Percentiles rank a stretch among this genome's conserved stretches.
Conservation (phyloP, 768 basidiomycete species). For the Collybia nuda region DNA sequence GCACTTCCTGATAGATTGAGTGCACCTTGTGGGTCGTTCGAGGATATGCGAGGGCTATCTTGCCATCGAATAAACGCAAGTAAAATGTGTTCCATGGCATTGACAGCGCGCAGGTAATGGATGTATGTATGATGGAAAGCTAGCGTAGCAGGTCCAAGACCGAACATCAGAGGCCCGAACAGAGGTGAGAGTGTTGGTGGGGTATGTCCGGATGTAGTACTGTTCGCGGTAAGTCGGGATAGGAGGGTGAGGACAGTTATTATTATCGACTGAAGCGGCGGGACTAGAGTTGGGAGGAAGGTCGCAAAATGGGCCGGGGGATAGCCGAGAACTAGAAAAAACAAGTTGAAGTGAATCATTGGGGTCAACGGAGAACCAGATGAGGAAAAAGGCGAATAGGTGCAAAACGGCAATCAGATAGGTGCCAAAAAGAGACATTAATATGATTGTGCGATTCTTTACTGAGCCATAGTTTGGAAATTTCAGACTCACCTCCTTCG, state of each 20-base stretch:
- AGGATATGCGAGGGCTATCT: constrained; percentile 43
- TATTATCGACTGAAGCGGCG: constrained; percentile 58
- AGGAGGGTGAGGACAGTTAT: constrained; percentile 78
- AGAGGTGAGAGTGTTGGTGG: constrained; percentile 87
- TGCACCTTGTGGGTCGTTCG: constrained; percentile 11
- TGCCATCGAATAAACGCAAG: constrained; percentile 88
- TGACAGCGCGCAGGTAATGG: constrained; percentile 77
- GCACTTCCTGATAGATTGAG: constrained; percentile 45
- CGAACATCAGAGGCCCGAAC: constrained; percentile 89
- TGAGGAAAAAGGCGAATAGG: not conserved
- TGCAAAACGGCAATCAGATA: too few species aligned
- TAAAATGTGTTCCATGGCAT: constrained; percentile 92
- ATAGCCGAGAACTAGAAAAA: constrained; percentile 54
- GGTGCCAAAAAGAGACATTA: too few species aligned
- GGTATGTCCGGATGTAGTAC: constrained; percentile 83
- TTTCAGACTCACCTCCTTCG: constrained; percentile 66
- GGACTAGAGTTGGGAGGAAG: constrained; percentile 56
- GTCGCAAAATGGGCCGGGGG: constrained; percentile 71
- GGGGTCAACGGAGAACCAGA: not conserved
- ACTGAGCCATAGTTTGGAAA: constrained; percentile 2
- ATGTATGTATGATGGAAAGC: constrained; percentile 50
- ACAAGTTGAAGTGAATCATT: constrained; percentile 6
- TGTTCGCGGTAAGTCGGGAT: constrained; percentile 80
- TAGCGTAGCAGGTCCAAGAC: constrained; percentile 56
- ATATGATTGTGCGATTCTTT: too few species aligned